These are phyloP conservation scores for Rhizophagus prolifer DNA, from an alignment of 192 early-diverging fungal species.

Conservation along the genomic window DNA sequence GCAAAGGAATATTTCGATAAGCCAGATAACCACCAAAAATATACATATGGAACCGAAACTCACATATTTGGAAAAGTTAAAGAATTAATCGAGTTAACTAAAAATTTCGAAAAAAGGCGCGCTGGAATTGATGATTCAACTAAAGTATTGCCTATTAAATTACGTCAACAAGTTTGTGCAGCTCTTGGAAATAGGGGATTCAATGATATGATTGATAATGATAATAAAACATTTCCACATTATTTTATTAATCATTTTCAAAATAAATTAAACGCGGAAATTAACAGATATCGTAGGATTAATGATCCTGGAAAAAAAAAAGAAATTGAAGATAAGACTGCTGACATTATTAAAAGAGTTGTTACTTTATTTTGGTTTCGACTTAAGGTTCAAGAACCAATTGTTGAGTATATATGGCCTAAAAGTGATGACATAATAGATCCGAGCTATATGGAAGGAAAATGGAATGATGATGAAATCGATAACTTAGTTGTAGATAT, in stretches of 20 bases:
- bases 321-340: neutral
- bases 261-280: neutral
- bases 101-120: neutral
- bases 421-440: neutral
- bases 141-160: neutral
- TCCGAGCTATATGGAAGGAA: neutral
- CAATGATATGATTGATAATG: neutral
- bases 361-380: conserved; percentile 2
- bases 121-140: conserved; percentile 1
- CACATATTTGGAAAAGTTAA: neutral
- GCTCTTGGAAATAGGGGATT: conserved; percentile 15
- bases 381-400: conserved; percentile 14
- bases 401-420: neutral
- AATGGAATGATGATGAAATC: neutral
- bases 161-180: conserved; percentile 26
- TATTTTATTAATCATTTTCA: neutral
- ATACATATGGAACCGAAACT: neutral
- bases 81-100: neutral
- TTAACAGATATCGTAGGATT: neutral
- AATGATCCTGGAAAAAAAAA: neutral
- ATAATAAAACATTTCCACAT: neutral
- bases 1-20: neutral
- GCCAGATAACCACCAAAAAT: neutral
- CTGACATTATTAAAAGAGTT: neutral
- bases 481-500: neutral